Base-by-base conservation (phyloP, 805 yeast genomes). In the Ogataea paraovalis region DNA sequence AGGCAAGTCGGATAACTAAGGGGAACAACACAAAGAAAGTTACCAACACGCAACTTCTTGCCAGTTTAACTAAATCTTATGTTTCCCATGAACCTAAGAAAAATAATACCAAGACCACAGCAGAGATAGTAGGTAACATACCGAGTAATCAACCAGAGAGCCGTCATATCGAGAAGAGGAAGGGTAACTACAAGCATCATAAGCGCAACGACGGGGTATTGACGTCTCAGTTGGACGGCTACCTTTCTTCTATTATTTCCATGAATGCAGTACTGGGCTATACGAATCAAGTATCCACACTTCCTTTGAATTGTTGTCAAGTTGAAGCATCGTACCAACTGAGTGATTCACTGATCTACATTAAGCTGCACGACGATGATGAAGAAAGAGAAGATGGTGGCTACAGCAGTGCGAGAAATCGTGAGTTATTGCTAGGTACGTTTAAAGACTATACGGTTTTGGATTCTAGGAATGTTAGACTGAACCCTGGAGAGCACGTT, bases 241-340 rank as follows among this genome's bases (percentile, higher is more conserved):
- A 45, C 33, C 43, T 55, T 30, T 49, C 55, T 5, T 34, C 41
- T 22, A 46, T 55, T 16, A 43, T 42, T 10, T 52, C 59, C 10
- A 49, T 47, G 50, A 48, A 50, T 30, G 47, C 59, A 2, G 47
- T 50, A 3, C 27, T 55, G 41, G 43, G 46, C n/a, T 55, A 52
- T 43, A 50, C 46, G n/a, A 49, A 49, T 41, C 56, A 54, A 12
- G 19, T 54, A 25, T 41, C 53, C 1, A 41, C 38, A 12, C 13
- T 18, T 4, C 37, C 36, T 12, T 32, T 41, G 19, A 19, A 30
- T 28, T 30, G 37, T 30, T 18, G 16, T 19, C 23, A 41, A 20
- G 34, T 41, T 13, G 12, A 30, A 12, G 16, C 19, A 5, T 34
- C 28, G 18, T 20, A 28, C 13, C 20, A 28, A n/a, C 19, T 28